Evolutionary conservation across 331 rosid genomes (phyloP).

Genomic region (Cucumis variabilis): DNA sequence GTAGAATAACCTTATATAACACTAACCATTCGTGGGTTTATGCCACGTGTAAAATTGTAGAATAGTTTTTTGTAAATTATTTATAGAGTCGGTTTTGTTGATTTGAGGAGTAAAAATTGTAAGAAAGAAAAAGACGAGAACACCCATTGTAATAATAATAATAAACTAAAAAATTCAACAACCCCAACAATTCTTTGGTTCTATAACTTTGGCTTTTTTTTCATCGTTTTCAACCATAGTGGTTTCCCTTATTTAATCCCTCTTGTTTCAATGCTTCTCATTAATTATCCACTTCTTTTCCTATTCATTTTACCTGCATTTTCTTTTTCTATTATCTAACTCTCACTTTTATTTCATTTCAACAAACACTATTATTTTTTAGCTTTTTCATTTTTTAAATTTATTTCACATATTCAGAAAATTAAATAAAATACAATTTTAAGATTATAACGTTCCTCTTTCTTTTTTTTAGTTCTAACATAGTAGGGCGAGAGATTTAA

Average conservation of each 20-base stretch:
- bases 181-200: slow-evolving; percentile 2
- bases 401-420: no score
- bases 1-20: no score
- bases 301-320: background rate
- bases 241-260: background rate
- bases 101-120: background rate
- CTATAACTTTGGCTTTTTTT: background rate
- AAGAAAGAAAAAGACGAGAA: background rate
- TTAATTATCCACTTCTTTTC: background rate
- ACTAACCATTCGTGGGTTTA: background rate
- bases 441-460: no score
- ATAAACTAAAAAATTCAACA: background rate
- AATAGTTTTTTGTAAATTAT: background rate
- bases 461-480: no score
- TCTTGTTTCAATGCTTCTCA: background rate
- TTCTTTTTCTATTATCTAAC: background rate
- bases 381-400: no score
- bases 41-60: background rate
- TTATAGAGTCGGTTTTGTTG: background rate
- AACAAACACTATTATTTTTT: no score
- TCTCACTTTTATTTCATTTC: no score
- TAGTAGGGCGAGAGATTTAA: no score
- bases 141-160: background rate
- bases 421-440: no score
- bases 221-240: background rate